Evolutionary conservation across 1,139 yeast species (phyloP).

Genomic region (Entelexis sorbosivorans): DNA sequence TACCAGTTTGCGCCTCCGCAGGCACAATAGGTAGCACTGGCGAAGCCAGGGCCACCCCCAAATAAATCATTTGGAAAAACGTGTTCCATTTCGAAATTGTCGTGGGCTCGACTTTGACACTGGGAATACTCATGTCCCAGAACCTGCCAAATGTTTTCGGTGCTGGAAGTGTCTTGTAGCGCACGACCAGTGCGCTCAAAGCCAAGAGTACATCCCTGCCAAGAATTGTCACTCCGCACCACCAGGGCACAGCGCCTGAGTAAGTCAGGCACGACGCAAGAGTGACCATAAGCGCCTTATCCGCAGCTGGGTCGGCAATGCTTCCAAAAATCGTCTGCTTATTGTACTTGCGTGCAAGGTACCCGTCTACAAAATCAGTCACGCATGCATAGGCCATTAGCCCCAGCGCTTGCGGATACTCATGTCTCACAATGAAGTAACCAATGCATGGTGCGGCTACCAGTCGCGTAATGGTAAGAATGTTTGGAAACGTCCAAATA

Average conservation of each 20-base stretch:
- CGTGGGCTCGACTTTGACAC: conserved; percentile 87
- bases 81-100: conserved; percentile 79
- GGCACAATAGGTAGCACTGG: conserved; percentile 41
- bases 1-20: conserved; percentile 22
- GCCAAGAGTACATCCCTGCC: conserved; percentile 78
- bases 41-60: conserved; percentile 60
- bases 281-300: conserved; percentile 77
- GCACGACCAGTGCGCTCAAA: conserved; percentile 58
- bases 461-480: conserved; percentile 69
- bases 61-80: conserved; percentile 79
- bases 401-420: conserved; percentile 52
- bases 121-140: conserved; percentile 69
- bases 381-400: conserved; percentile 75
- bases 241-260: conserved; percentile 45
- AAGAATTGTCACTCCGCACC: conserved; percentile 60
- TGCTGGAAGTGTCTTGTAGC: conserved; percentile 63
- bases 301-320: conserved; percentile 90
- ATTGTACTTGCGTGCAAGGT: conserved; percentile 68
- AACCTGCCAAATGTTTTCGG: conserved; percentile 65
- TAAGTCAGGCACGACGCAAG: conserved; percentile 69
- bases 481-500: conserved; percentile 72
- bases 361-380: conserved; percentile 89
- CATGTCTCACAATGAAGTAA: conserved; percentile 53
- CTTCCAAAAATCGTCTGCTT: conserved; percentile 79
- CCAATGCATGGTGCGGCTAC: conserved; percentile 77